A percentile compares a stretch with the other conserved stretches of the same genome.
phyloP scores from a whole-genome alignment of 2,329 filamentous ascomycete species.

The Eutypella sp. region DNA sequence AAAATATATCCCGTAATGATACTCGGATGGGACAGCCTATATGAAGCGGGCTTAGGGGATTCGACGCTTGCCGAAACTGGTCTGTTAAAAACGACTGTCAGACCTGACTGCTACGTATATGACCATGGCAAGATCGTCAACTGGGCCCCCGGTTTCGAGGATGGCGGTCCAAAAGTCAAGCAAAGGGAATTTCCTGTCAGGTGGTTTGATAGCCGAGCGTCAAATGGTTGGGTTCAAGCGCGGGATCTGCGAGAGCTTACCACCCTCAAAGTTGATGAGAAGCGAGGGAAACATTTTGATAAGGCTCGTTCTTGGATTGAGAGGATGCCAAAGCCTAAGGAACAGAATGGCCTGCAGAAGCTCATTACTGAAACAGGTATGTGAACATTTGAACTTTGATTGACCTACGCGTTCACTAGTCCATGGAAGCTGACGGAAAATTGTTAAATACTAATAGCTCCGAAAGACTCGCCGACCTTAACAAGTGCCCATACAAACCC shows the following conservation, averaged over 20 bases:
- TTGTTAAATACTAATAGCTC: no score
- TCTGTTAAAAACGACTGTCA: slow-evolving; percentile 19
- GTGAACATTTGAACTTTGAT: no score
- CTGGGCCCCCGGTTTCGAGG: slow-evolving; percentile 32
- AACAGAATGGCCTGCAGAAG: no score
- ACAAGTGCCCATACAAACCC: no score
- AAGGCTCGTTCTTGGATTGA: slow-evolving; percentile 22
- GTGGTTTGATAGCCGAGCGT: slow-evolving; percentile 29
- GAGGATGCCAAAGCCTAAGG: slow-evolving; percentile 17
- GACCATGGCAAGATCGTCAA: slow-evolving; percentile 25
- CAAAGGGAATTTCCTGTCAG: slow-evolving; percentile 35
- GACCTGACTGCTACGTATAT: slow-evolving; percentile 31
- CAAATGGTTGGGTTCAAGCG: slow-evolving; percentile 17
- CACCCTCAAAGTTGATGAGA: slow-evolving; percentile 12
- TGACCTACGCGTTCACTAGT: no score
- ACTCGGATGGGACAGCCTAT: slow-evolving; percentile 30
- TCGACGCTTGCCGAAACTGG: slow-evolving; percentile 23
- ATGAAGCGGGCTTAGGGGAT: slow-evolving; percentile 21
- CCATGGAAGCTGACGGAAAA: no score
- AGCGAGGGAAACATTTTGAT: slow-evolving; percentile 13
- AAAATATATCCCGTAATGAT: slow-evolving; percentile 31
- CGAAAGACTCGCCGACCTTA: no score
- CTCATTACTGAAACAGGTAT: no score
- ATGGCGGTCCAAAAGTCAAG: slow-evolving; percentile 27
- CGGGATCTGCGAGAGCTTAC: not conserved